Percentiles rank a stretch among this genome's conserved stretches.
These are phyloP conservation scores for Venturia asperata DNA, from an alignment of 2,329 filamentous ascomycete species.

Conservation along the genomic window DNA sequence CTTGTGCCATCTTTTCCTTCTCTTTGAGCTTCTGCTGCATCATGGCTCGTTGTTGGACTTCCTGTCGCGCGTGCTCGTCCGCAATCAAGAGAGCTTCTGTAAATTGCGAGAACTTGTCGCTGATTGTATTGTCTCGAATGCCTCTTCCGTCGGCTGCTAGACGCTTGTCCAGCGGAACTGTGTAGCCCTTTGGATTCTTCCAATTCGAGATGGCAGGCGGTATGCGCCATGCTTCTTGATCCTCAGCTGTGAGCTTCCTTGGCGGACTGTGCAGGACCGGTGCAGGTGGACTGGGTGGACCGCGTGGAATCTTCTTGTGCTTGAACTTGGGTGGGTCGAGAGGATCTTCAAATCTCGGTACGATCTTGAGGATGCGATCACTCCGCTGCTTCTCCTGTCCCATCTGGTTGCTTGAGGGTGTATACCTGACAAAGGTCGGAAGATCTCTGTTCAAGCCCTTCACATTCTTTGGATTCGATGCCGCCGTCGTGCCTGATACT, in stretches of 20 bases:
- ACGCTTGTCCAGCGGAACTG: slow-evolving; percentile 89
- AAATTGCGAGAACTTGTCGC: slow-evolving; percentile 97
- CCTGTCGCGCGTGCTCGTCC: slow-evolving; percentile 88
- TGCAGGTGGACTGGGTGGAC: slow-evolving; percentile 84
- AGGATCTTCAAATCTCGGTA: slow-evolving; percentile 85
- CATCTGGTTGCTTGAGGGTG: slow-evolving; percentile 93
- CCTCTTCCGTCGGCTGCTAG: slow-evolving; percentile 88
- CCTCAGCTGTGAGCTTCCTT: slow-evolving; percentile 88
- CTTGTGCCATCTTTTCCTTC: slow-evolving; percentile 91
- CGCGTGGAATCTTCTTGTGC: slow-evolving; percentile 94
- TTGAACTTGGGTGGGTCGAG: slow-evolving; percentile 98
- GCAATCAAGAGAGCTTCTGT: slow-evolving; percentile 91
- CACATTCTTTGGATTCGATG: slow-evolving; percentile 94
- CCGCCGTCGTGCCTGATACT: slow-evolving; percentile 75
- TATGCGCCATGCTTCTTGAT: slow-evolving; percentile 94
- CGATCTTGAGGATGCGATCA: slow-evolving; percentile 97
- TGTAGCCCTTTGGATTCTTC: slow-evolving; percentile 99
- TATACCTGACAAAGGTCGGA: slow-evolving; percentile 91
- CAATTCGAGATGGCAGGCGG: slow-evolving; percentile 90
- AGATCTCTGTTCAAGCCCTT: slow-evolving; percentile 74
- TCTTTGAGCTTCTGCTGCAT: slow-evolving; percentile 97
- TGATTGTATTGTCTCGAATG: slow-evolving; percentile 89
- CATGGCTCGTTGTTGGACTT: slow-evolving; percentile 81
- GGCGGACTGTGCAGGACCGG: slow-evolving; percentile 94
- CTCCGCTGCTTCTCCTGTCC: slow-evolving; percentile 72